phyloP scores from a whole-genome alignment of 805 yeast species.

The Saturnispora dispora region DNA sequence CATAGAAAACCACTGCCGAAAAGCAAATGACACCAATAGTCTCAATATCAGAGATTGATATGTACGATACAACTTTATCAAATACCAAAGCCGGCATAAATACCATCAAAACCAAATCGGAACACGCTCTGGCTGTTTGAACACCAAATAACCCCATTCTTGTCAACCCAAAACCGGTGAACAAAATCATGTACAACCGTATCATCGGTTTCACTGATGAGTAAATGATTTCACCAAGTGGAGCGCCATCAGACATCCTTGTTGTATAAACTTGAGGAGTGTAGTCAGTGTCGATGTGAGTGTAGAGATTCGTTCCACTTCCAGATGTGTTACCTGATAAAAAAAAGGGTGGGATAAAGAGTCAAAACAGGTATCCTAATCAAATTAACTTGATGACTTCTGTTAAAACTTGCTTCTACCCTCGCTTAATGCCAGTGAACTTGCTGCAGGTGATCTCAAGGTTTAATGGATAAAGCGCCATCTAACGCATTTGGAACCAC shows the following conservation, averaged over 20 bases:
- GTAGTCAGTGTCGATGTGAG: too few relatives aligned
- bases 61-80: conserved; percentile 50
- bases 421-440: not conserved
- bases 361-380: not conserved
- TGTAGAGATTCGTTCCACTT: not conserved
- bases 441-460: not conserved
- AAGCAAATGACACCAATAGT: conserved; percentile 56
- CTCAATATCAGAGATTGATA: conserved; percentile 57
- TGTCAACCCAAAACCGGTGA: conserved; percentile 56
- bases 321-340: not conserved
- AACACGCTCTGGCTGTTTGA: conserved; percentile 51
- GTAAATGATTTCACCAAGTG: conserved; percentile 24
- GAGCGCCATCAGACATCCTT: conserved; percentile 7
- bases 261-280: too few relatives aligned
- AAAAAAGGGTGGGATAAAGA: not conserved
- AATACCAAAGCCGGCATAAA: conserved; percentile 62
- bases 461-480: not conserved
- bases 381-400: not conserved
- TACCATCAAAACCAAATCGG: conserved; percentile 52
- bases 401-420: not conserved
- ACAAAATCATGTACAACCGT: conserved; percentile 63
- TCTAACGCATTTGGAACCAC: not conserved
- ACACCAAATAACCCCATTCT: conserved; percentile 49
- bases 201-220: conserved; percentile 68
- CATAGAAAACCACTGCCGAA: conserved; percentile 42